phyloP scores from a whole-genome alignment of 177 flowering plant genomes.

The Vitis hybrid region DNA sequence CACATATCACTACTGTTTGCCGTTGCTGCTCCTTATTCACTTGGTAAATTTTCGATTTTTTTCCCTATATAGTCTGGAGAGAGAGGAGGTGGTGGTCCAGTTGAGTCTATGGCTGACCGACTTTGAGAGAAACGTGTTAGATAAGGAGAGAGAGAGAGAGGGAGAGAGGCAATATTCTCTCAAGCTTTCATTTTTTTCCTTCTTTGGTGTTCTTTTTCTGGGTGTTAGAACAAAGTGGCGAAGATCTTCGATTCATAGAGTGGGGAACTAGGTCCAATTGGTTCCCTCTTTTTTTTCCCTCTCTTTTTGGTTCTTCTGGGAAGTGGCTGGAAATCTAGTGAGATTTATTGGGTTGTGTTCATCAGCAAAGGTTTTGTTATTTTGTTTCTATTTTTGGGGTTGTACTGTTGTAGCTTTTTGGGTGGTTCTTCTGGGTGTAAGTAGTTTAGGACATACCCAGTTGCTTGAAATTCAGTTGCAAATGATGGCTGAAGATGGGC shows the following conservation, averaged over 20 bases:
- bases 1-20: neutral
- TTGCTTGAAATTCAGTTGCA: neutral
- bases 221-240: conserved; percentile 14
- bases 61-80: conserved; percentile 6
- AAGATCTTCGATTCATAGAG: neutral
- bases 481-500: conserved; percentile 42
- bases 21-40: neutral
- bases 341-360: neutral
- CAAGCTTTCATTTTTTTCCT: conserved; percentile 21
- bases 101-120: conserved; percentile 44
- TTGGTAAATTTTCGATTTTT: neutral
- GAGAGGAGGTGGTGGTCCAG: conserved; percentile 48
- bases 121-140: conserved; percentile 40
- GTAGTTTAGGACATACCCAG: neutral
- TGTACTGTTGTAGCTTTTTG: neutral
- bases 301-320: conserved; percentile 3
- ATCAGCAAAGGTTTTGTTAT: neutral
- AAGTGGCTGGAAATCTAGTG: neutral
- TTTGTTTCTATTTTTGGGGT: conserved; percentile 6
- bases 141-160: conserved; percentile 35
- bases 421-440: neutral
- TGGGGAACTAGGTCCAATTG: neutral
- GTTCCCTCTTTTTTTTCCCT: neutral
- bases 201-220: conserved; percentile 20
- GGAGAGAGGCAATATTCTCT: conserved; percentile 29